phyloP scores from a whole-genome alignment of 2,329 filamentous ascomycete species.

The Aureobasidium sp. region DNA sequence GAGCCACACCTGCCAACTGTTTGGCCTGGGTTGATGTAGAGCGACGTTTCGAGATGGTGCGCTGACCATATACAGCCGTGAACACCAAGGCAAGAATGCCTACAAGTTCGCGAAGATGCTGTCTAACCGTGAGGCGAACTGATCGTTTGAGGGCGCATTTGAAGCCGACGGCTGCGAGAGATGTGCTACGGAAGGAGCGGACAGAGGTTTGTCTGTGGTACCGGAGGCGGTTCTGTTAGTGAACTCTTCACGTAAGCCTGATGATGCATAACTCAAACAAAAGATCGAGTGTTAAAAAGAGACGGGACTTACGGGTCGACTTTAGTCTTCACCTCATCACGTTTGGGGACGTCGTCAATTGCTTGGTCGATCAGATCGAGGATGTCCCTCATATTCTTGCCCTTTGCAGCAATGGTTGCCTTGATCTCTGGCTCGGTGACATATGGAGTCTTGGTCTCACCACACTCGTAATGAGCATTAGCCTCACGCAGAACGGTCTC shows the following conservation, averaged over 20 bases:
- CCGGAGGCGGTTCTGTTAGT: constrained; percentile 81
- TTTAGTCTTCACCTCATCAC: constrained; percentile 51
- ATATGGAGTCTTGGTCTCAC: constrained; percentile 60
- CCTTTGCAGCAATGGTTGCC: constrained; percentile 65
- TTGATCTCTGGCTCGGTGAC: constrained; percentile 64
- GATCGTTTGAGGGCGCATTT: constrained; percentile 69
- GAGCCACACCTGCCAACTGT: constrained; percentile 69
- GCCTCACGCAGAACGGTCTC: constrained; percentile 71
- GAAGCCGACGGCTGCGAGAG: constrained; percentile 87
- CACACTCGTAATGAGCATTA: constrained; percentile 84
- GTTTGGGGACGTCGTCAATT: constrained; percentile 58
- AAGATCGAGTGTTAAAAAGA: constrained; percentile 17
- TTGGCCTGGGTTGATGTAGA: constrained; percentile 67
- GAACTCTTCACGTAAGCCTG: constrained; percentile 15
- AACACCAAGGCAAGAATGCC: constrained; percentile 43
- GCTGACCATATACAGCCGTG: constrained; percentile 53
- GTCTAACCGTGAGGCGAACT: constrained; percentile 69
- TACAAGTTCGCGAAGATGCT: constrained; percentile 78
- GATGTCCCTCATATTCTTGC: constrained; percentile 81
- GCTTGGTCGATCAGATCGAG: constrained; percentile 76
- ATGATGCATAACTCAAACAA: constrained; percentile 12
- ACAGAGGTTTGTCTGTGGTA: constrained; percentile 62
- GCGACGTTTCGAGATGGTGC: constrained; percentile 53
- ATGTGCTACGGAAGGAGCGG: constrained; percentile 65
- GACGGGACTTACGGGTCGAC: constrained; percentile 48